A percentile compares a stretch with the other conserved stretches of the same genome.
Conservation (phyloP, 2,329 filamentous ascomycete species). For the Cladosporium sp. region DNA sequence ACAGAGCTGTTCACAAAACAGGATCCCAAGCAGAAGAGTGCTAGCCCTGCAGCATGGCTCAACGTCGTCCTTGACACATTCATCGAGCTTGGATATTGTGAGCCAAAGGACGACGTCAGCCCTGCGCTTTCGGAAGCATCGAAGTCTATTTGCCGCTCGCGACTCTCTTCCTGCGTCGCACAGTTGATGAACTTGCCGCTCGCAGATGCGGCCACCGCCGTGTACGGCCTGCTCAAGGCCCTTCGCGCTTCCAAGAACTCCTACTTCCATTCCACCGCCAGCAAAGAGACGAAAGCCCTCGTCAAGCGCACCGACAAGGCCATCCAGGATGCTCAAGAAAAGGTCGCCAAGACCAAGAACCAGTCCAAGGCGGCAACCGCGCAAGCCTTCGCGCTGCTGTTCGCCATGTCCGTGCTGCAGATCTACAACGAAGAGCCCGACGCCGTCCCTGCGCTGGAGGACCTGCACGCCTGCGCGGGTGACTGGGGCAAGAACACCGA, state of each 20-base stretch:
- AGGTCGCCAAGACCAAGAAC: slow-evolving; percentile 11
- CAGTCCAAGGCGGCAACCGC: slow-evolving; percentile 3
- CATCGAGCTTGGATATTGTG: slow-evolving; percentile 32
- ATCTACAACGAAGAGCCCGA: slow-evolving; percentile 86
- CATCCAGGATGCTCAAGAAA: slow-evolving; percentile 17
- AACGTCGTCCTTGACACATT: slow-evolving; percentile 17
- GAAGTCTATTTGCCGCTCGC: slow-evolving; percentile 47
- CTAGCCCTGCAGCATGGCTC: slow-evolving; percentile 19
- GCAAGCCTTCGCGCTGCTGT: slow-evolving; percentile 70
- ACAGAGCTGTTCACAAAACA: slow-evolving; percentile 17
- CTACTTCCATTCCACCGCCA: slow-evolving; percentile 10
- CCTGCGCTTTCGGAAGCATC: slow-evolving; percentile 39
- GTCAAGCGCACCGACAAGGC: slow-evolving; percentile 19
- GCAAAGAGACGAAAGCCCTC: slow-evolving; percentile 13
- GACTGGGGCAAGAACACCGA: slow-evolving; percentile 42
- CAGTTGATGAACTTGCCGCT: slow-evolving; percentile 37
- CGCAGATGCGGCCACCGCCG: slow-evolving; percentile 15
- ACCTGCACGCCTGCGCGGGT: slow-evolving; percentile 71
- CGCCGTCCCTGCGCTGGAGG: slow-evolving; percentile 72
- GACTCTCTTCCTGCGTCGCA: slow-evolving; percentile 50
- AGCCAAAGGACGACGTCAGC: slow-evolving; percentile 27
- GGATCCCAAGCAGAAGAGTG: slow-evolving; percentile 23
- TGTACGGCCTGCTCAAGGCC: slow-evolving; percentile 17
- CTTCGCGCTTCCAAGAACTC: slow-evolving; percentile 7
- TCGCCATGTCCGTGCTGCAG: slow-evolving; percentile 78